These are phyloP conservation scores for Raffaelea arxii DNA, from an alignment of 2,329 filamentous ascomycete species.

Conservation along the genomic window DNA sequence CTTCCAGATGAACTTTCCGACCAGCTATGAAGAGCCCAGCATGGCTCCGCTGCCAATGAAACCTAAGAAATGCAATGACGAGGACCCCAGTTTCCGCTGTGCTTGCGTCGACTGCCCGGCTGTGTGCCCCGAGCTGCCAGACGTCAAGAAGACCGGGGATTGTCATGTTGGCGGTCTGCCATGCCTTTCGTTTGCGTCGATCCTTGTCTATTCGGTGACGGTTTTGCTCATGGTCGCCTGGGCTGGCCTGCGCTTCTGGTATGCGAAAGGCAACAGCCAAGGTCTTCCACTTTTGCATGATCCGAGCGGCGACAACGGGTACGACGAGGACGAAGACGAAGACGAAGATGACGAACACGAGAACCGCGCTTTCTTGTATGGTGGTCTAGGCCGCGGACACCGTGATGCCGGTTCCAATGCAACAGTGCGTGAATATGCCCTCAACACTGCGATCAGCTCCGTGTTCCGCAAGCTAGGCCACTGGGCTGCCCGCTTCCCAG, in stretches of 20 bases:
- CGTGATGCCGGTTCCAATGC: not conserved
- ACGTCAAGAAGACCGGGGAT: conserved; percentile 56
- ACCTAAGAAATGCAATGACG: conserved; percentile 81
- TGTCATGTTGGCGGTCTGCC: conserved; percentile 84
- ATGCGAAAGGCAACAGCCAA: conserved; percentile 41
- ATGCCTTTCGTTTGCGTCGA: conserved; percentile 86
- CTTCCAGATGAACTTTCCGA: conserved; percentile 94
- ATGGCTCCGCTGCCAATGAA: conserved; percentile 65
- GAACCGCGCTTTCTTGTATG: conserved; percentile 19
- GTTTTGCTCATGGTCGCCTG: conserved; percentile 64
- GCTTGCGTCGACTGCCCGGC: conserved; percentile 87
- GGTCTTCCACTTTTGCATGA: conserved; percentile 82
- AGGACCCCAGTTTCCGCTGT: conserved; percentile 77
- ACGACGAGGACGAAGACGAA: conserved; percentile 89
- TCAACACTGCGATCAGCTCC: conserved; percentile 75
- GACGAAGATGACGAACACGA: conserved; percentile 65
- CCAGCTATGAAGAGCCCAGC: conserved; percentile 48
- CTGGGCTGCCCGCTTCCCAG: conserved; percentile 72
- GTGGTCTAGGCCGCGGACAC: conserved; percentile 3
- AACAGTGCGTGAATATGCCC: conserved; percentile 54
- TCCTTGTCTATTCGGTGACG: conserved; percentile 71
- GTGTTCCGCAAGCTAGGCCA: conserved; percentile 75
- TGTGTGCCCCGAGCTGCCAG: conserved; percentile 74
- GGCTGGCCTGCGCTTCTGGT: conserved; percentile 57
- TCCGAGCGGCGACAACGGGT: conserved; percentile 49